Evolutionary conservation across 495 filamentous ascomycete species (phyloP).

Genomic region (Penicillium crystallinum): DNA sequence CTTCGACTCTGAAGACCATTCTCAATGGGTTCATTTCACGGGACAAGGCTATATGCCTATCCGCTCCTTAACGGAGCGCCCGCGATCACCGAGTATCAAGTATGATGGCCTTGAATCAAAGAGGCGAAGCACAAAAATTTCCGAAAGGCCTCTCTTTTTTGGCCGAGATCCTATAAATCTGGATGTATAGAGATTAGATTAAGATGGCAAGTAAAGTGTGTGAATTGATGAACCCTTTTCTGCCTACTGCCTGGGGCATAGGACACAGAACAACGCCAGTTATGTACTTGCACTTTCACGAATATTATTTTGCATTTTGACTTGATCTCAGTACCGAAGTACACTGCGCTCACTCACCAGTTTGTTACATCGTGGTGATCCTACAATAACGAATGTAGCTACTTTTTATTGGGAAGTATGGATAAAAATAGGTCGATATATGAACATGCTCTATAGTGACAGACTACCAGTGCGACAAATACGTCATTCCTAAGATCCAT

Average conservation of each 20-base stretch:
- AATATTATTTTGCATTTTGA: background rate
- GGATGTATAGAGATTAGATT: background rate
- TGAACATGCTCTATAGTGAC: no score
- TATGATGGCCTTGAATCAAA: background rate
- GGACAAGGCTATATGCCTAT: background rate
- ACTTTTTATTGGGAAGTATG: no score
- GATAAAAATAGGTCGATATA: no score
- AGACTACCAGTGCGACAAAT: no score
- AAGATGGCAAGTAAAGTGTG: background rate
- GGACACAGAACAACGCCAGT: background rate
- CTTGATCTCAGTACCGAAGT: no score
- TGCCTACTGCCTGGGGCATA: background rate
- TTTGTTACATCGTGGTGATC: no score
- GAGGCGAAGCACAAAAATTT: background rate
- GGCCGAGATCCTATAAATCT: background rate
- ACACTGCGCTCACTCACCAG: no score
- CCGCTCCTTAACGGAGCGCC: background rate
- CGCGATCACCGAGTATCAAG: background rate
- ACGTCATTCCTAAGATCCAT: no score
- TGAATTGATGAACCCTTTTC: slow-evolving; percentile 1
- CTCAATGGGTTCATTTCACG: background rate
- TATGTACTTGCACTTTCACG: slow-evolving; percentile 2
- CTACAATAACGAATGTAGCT: no score
- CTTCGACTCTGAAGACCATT: background rate
- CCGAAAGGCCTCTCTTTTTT: background rate